Evolutionary conservation across 2,329 filamentous ascomycete species (phyloP).

Genomic region (Penicillium sp.): DNA sequence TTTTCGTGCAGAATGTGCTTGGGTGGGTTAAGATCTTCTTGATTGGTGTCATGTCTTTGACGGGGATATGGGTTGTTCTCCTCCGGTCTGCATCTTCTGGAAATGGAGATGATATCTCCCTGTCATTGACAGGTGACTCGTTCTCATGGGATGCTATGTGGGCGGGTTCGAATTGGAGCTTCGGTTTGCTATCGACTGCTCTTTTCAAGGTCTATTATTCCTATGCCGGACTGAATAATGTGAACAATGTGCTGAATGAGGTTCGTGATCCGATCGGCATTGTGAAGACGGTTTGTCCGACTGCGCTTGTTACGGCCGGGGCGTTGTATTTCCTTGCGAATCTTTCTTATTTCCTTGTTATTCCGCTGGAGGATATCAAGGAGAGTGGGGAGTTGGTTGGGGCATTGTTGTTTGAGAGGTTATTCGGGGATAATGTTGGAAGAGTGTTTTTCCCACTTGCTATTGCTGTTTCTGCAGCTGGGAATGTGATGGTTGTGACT

Average conservation of each 20-base stretch:
- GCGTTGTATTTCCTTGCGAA: conserved; percentile 66
- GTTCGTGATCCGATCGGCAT: conserved; percentile 65
- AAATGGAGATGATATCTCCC: conserved; percentile 3
- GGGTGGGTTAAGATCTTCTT: conserved; percentile 63
- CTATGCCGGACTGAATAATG: conserved; percentile 62
- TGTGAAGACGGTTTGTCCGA: conserved; percentile 59
- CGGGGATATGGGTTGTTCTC: conserved; percentile 57
- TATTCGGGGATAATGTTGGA: conserved; percentile 59
- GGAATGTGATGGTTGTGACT: conserved; percentile 70
- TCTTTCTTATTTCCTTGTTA: conserved; percentile 60
- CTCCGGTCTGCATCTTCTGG: conserved; percentile 37
- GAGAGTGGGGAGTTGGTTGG: conserved; percentile 64
- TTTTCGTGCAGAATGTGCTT: conserved; percentile 58
- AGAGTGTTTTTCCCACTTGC: conserved; percentile 58
- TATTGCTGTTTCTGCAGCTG: conserved; percentile 63
- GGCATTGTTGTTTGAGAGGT: conserved; percentile 62
- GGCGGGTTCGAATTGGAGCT: conserved; percentile 65
- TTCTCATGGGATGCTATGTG: conserved; percentile 55
- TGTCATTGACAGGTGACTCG: background rate
- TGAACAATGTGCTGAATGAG: conserved; percentile 68
- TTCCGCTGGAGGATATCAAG: conserved; percentile 64
- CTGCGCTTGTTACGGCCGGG: conserved; percentile 59
- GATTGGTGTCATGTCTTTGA: conserved; percentile 59
- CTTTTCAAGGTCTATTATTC: conserved; percentile 64
- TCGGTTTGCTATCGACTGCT: conserved; percentile 63